Evolutionary conservation across 345 rosid species (phyloP).

Genomic region (Turritis glabra): DNA sequence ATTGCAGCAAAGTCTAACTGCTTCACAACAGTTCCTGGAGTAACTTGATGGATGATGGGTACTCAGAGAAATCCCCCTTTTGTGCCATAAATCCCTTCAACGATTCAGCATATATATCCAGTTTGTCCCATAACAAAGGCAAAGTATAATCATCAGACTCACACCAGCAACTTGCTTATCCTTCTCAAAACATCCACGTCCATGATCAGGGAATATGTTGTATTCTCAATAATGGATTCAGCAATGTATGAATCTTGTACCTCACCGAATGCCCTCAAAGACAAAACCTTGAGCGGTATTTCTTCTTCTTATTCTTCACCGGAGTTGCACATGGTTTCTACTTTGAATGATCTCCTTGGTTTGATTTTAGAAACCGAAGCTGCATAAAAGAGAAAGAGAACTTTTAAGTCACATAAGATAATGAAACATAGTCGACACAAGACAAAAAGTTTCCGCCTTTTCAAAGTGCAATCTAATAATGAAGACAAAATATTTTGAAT

Average conservation of each 20-base stretch:
- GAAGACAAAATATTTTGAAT: too few relatives aligned
- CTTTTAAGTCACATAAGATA: too few relatives aligned
- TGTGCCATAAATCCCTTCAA: constrained; percentile 66
- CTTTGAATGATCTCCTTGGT: constrained; percentile 65
- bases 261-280: constrained; percentile 85
- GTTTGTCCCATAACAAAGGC: constrained; percentile 67
- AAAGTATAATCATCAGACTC: constrained; percentile 71
- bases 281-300: constrained; percentile 53
- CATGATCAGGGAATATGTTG: constrained; percentile 67
- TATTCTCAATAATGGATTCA: constrained; percentile 75
- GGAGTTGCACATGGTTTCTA: constrained; percentile 76
- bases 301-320: constrained; percentile 56
- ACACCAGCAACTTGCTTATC: constrained; percentile 49
- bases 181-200: constrained; percentile 65
- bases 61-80: too few relatives aligned
- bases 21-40: constrained; percentile 59
- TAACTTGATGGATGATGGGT: too few relatives aligned
- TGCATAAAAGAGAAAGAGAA: constrained; percentile 36
- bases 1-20: constrained; percentile 66
- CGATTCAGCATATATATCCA: constrained; percentile 48
- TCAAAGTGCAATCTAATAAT: too few relatives aligned
- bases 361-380: constrained; percentile 88
- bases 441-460: too few relatives aligned
- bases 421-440: too few relatives aligned
- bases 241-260: constrained; percentile 82